Evolutionary conservation across 768 basidiomycete species (phyloP).

Genomic region (Exidia glandulosa): DNA sequence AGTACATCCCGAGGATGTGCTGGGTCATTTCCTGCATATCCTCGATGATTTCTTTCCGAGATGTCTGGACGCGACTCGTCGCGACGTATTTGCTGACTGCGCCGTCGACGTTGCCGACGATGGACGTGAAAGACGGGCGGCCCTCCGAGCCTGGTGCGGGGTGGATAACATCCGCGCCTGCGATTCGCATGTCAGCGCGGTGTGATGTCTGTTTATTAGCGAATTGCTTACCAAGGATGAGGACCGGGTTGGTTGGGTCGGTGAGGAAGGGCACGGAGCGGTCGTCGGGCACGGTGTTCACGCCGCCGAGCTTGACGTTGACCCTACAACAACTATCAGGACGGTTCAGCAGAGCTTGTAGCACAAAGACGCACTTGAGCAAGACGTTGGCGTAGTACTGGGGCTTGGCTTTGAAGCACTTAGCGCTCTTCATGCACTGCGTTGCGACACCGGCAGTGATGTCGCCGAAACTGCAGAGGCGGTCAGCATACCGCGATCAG

Average conservation of each 20-base stretch:
- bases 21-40: conserved; percentile 56
- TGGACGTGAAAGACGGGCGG: conserved; percentile 68
- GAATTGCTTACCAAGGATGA: conserved; percentile 54
- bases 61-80: conserved; percentile 52
- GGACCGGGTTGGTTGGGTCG: conserved; percentile 62
- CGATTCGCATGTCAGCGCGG: not conserved
- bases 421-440: conserved; percentile 60
- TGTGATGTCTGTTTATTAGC: not conserved
- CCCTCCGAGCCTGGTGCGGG: conserved; percentile 72
- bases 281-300: conserved; percentile 68
- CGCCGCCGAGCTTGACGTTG: conserved; percentile 77
- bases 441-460: conserved; percentile 62
- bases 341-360: not conserved
- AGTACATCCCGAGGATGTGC: conserved; percentile 48
- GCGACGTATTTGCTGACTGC: conserved; percentile 61
- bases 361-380: conserved; percentile 45
- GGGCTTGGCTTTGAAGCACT: conserved; percentile 54
- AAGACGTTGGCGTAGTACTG: conserved; percentile 74
- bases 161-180: conserved; percentile 76
- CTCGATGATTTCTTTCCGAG: conserved; percentile 67
- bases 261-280: conserved; percentile 52
- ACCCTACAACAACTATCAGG: conserved; percentile 50
- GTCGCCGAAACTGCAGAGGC: conserved; percentile 55
- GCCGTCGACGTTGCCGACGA: conserved; percentile 72
- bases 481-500: not conserved